phyloP scores from a whole-genome alignment of 2,329 filamentous ascomycete species.

The Penicillium palitans region DNA sequence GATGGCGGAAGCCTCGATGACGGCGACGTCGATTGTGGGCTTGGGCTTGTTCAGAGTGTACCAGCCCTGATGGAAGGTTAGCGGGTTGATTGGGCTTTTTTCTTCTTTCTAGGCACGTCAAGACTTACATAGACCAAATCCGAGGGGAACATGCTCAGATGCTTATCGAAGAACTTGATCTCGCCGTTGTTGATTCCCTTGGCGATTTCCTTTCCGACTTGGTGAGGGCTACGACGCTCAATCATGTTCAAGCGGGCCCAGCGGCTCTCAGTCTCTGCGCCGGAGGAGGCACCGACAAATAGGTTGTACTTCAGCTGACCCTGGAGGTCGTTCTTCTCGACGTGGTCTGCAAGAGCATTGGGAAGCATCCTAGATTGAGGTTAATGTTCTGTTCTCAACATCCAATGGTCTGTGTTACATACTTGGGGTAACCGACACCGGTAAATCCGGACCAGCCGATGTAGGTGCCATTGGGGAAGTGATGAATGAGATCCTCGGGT shows the following conservation, averaged over 20 bases:
- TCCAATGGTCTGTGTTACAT: constrained; percentile 33
- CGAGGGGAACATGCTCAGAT: constrained; percentile 86
- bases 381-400: neutral
- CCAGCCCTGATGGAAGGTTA: constrained; percentile 57
- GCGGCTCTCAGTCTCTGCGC: constrained; percentile 85
- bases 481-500: constrained; percentile 74
- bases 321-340: constrained; percentile 81
- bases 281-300: constrained; percentile 87
- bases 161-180: constrained; percentile 93
- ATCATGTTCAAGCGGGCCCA: constrained; percentile 93
- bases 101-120: constrained; percentile 8
- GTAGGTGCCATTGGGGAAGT: constrained; percentile 83
- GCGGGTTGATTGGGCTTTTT: constrained; percentile 1
- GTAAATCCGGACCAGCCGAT: constrained; percentile 92
- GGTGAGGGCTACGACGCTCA: constrained; percentile 77
- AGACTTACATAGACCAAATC: constrained; percentile 72
- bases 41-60: constrained; percentile 78
- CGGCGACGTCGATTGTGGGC: constrained; percentile 76
- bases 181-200: constrained; percentile 86
- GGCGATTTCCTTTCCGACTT: constrained; percentile 86
- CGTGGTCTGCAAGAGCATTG: constrained; percentile 79
- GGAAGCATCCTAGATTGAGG: constrained; percentile 67
- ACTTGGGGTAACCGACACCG: constrained; percentile 87
- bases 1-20: constrained; percentile 84
- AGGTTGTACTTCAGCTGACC: constrained; percentile 82